Conservation (phyloP, 2,329 filamentous ascomycete species). For the Seiridium unicorne region DNA sequence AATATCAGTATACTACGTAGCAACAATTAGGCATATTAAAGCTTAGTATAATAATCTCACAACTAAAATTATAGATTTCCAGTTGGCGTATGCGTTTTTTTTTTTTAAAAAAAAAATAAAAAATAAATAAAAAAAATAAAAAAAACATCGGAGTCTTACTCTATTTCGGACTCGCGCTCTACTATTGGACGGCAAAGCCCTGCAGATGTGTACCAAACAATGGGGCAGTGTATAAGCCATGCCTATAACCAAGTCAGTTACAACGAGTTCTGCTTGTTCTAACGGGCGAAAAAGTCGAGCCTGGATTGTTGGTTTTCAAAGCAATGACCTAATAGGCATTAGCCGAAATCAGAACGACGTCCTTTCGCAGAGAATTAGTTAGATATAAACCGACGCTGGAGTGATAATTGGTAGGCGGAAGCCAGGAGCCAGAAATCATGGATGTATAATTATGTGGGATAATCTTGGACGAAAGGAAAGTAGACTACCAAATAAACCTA, state of each 20-base stretch:
- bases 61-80: too few relatives aligned
- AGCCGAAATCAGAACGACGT: slow-evolving; percentile 42
- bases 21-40: too few relatives aligned
- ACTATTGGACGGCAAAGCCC: slow-evolving; percentile 53
- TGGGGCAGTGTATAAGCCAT: slow-evolving; percentile 33
- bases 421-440: slow-evolving; percentile 39
- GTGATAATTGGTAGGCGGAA: slow-evolving; percentile 25
- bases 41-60: too few relatives aligned
- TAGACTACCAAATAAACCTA: slow-evolving; percentile 33
- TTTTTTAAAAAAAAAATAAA: too few relatives aligned
- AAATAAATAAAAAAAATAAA: too few relatives aligned
- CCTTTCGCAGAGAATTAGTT: slow-evolving; percentile 45
- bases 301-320: slow-evolving; percentile 51
- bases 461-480: slow-evolving; percentile 24
- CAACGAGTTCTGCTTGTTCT: neutral
- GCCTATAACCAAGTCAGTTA: neutral
- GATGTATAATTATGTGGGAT: slow-evolving; percentile 44
- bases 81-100: too few relatives aligned
- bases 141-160: too few relatives aligned
- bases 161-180: slow-evolving; percentile 27
- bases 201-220: slow-evolving; percentile 45
- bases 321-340: slow-evolving; percentile 47
- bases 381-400: slow-evolving; percentile 24
- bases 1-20: too few relatives aligned
- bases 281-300: slow-evolving; percentile 15